A percentile compares a stretch with the other conserved stretches of the same genome.
Evolutionary conservation across 176 grass and related monocot genomes (phyloP).

Genomic region (Aegilops tauschii): DNA sequence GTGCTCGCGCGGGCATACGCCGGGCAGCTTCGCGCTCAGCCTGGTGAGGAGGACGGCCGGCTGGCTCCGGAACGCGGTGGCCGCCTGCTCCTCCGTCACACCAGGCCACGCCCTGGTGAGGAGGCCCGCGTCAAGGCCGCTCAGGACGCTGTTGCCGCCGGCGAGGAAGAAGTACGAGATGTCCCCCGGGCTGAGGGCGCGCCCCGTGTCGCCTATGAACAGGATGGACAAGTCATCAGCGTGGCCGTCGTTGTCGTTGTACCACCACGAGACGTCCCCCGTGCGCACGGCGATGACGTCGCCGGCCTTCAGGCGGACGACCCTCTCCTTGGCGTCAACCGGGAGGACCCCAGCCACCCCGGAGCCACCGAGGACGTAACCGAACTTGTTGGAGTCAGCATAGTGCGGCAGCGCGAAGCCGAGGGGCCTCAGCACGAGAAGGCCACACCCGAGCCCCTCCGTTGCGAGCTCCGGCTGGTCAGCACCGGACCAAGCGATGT

Average conservation of each 20-base stretch:
- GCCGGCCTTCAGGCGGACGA: constrained; percentile 3
- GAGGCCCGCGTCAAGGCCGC: background rate
- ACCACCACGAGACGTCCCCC: constrained; percentile 41
- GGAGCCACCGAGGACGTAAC: constrained; percentile 32
- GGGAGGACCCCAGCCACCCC: constrained; percentile 2
- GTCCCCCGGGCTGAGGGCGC: background rate
- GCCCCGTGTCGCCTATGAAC: constrained; percentile 26
- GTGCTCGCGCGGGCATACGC: constrained; percentile 1
- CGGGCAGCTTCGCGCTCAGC: background rate
- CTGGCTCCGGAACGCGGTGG: constrained; percentile 18
- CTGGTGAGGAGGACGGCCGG: background rate
- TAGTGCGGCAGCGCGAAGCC: constrained; percentile 30
- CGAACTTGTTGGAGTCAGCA: constrained; percentile 27
- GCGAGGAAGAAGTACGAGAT: constrained; percentile 36
- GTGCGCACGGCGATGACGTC: constrained; percentile 19
- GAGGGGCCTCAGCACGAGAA: constrained; percentile 29
- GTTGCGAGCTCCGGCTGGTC: constrained; percentile 20
- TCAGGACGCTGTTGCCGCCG: background rate
- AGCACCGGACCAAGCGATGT: constrained; percentile 27
- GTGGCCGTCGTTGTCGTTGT: constrained; percentile 35
- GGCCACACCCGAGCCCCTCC: constrained; percentile 4
- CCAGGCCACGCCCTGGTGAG: constrained; percentile 12
- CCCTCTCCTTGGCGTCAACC: background rate
- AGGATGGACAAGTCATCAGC: background rate
- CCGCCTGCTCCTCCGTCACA: background rate